Evolutionary conservation across 176 grass and related monocot genomes (phyloP).

Genomic region (Aegilops speltoides): DNA sequence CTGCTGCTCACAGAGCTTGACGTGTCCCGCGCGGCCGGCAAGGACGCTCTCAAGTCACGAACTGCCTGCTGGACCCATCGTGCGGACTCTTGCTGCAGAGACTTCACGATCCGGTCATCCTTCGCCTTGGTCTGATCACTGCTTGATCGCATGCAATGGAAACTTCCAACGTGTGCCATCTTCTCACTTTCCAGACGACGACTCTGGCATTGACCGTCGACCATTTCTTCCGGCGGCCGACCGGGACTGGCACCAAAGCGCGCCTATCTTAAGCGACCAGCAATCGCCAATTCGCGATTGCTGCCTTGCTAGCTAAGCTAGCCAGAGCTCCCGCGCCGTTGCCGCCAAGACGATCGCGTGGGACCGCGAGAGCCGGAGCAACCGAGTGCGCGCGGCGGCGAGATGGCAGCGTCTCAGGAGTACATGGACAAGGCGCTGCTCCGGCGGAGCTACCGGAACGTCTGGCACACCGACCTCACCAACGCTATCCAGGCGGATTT

Average conservation of each 20-base stretch:
- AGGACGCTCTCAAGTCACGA: too few relatives aligned
- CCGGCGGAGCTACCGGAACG: constrained; percentile 84
- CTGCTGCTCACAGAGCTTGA: too few relatives aligned
- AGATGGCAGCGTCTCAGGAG: constrained; percentile 54
- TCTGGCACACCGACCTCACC: constrained; percentile 94
- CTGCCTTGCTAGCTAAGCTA: neutral
- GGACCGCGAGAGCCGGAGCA: neutral
- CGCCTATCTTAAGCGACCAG: neutral
- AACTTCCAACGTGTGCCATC: neutral
- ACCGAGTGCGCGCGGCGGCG: neutral
- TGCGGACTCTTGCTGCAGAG: neutral
- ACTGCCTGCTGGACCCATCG: neutral
- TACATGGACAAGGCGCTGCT: constrained; percentile 80
- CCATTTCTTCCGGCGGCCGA: neutral
- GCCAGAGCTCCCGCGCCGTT: neutral
- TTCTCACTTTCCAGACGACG: neutral
- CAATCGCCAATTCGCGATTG: neutral
- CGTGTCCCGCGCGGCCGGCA: too few relatives aligned
- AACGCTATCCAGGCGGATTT: constrained; percentile 60
- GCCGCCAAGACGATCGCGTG: neutral
- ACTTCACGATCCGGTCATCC: neutral
- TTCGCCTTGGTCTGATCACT: neutral
- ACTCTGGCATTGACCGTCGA: constrained; percentile 2
- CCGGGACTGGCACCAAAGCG: neutral
- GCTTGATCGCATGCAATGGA: neutral